A percentile compares a stretch with the other conserved stretches of the same genome.
Conservation (phyloP, 768 basidiomycete species). For the Tulasnella sp. region DNA sequence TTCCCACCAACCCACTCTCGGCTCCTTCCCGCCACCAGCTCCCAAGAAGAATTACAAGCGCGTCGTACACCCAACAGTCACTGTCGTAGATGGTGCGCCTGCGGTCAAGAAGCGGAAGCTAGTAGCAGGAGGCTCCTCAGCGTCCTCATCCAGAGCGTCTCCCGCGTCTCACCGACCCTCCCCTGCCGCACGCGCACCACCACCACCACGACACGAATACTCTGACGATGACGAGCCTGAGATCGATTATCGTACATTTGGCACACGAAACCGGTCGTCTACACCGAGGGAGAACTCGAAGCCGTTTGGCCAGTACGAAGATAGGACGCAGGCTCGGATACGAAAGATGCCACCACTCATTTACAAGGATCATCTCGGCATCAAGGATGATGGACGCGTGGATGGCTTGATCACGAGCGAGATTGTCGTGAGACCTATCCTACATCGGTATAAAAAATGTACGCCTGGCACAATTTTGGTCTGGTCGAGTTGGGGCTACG, state of each 20-base stretch:
- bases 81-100: too few relatives aligned
- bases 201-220: too few relatives aligned
- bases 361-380: background rate
- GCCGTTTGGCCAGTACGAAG: slow-evolving; percentile 4
- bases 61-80: too few relatives aligned
- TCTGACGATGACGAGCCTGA: background rate
- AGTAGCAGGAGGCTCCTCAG: too few relatives aligned
- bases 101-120: too few relatives aligned
- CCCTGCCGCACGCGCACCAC: too few relatives aligned
- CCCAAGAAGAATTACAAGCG: too few relatives aligned
- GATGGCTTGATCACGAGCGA: background rate
- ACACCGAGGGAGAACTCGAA: background rate
- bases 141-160: too few relatives aligned
- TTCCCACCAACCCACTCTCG: too few relatives aligned
- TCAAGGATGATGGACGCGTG: background rate
- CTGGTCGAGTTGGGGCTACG: background rate
- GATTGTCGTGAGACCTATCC: background rate
- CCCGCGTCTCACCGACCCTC: too few relatives aligned
- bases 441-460: background rate
- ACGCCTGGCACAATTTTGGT: background rate
- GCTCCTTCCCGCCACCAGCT: too few relatives aligned
- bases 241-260: slow-evolving; percentile 8
- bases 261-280: slow-evolving; percentile 1
- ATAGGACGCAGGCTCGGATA: background rate
- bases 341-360: background rate